Base-by-base conservation (phyloP, 768 basidiomycete species). In the Dioszegia hungarica region DNA sequence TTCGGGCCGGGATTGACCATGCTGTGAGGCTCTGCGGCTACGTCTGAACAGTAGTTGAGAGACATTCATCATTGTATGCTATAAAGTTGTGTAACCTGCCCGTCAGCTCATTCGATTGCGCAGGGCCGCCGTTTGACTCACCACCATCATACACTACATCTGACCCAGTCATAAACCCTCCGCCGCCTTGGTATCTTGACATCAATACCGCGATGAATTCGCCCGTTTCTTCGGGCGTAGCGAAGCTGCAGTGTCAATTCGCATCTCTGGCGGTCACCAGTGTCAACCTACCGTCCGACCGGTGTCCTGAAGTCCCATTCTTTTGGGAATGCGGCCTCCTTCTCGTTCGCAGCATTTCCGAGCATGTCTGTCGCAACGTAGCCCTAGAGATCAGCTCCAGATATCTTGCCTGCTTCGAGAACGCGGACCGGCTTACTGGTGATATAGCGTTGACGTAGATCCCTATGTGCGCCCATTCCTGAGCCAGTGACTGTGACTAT, bases 351-450 rank as follows among this genome's bases (percentile, higher is more conserved):
- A 5, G 67, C 56, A 20, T 65, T 57, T 48, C 60, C 49, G 24
- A 73, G 71, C 75, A 75, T 75, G 29, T 77, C 75, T 0, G 76
- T 76, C 10, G 56, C 39, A 22, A 77, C 67, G 64, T 76, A 77
- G 61, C 17, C 20, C 10, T 24, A 24, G 33, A n/a, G 57, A 25
- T 22, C 20, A 38, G 24, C 40, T 17, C 40, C 6, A 5, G 40
- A 41, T 37, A n/a, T n/a, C 40, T 41, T n/a, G 9, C 6, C 6
- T 41, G 40, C 8, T 9, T 19, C n/a, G n/a, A 5, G n/a, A 9
- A 25, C n/a, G 24, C 11, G 36, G n/a, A 37, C 11, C 11, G 11
- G 27, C 49, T 66, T 61, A 59, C 67, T 15, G 76, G 76, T 3
- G 73, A 74, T 11, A 75, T 59, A 15, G 57, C 44, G 60, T 75